Base-by-base conservation (phyloP, 1,284 basidiomycete genomes). In the Leccinum griseonigrum region DNA sequence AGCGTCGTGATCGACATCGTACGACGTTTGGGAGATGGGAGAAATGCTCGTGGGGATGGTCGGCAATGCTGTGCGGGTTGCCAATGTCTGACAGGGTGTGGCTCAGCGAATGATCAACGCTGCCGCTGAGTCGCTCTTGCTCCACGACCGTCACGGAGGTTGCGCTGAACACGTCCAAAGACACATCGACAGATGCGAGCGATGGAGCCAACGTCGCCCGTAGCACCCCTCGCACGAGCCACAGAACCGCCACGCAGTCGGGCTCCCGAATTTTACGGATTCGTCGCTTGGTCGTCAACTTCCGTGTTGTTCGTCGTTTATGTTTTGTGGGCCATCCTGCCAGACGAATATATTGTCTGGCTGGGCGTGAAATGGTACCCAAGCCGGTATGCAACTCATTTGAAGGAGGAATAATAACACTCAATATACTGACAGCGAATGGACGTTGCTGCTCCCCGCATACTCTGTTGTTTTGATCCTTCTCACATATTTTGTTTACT, bases 361-460 rank as follows among this genome's bases (percentile, higher is more conserved):
- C 71, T 85, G 14, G 92, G 92, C 16, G 83, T 94, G 63, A 79
- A 83, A 5, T 95, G 93, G 93, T 94, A 95, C 73, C 94, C 94
- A n/a, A 92, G 82, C 71, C 81, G 92, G 94, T 92, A 63, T 69
- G 85, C 59, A 53, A 22, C 11, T 8, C 3, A 10, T 6, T 13
- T 9, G 7, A 22, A 0, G 7, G 11, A 28, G 48, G 48, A 64
- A 52, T 22, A 48, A 43, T 22, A 14, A 9, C 14, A 29, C 55
- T 68, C n/a, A 22, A 64, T 38, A 4, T 3, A 7, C 8, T 29
- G 18, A 67, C 48, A 73, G 93, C 31, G 92, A 95, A 80, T 95
- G 94, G 93, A 84, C 91, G 22, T 69, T 95, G 31, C 82, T 95
- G 36, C 73, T 95, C n/a, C 94, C 94, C 28, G 86, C 92, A 16